Conservation (phyloP, 805 yeast species). For the Cyberlindnera mississippiensis region DNA sequence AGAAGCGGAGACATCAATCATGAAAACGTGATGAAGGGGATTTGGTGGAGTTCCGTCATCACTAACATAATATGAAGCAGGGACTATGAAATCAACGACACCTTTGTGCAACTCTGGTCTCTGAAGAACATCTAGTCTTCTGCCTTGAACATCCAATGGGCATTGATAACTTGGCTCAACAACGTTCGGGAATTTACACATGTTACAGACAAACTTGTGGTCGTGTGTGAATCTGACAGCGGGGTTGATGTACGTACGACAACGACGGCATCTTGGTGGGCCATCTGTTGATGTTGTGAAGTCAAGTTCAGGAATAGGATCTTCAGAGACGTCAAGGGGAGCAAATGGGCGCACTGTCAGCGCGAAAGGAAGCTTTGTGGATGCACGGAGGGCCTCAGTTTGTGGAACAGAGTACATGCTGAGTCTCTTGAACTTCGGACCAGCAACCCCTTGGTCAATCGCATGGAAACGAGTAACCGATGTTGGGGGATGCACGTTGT, state of each 20-base stretch:
- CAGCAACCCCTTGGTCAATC: constrained; percentile 80
- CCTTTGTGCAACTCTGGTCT: constrained; percentile 81
- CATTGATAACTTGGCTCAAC: constrained; percentile 66
- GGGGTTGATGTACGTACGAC: constrained; percentile 89
- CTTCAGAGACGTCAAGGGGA: constrained; percentile 43
- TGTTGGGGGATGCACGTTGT: constrained; percentile 77
- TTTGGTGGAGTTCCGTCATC: constrained; percentile 36
- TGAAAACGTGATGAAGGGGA: constrained; percentile 65
- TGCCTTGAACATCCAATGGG: constrained; percentile 56
- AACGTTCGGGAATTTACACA: constrained; percentile 73
- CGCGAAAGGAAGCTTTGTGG: constrained; percentile 78
- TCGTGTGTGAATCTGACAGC: constrained; percentile 61
- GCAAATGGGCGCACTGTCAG: constrained; percentile 85
- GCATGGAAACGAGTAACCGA: constrained; percentile 62
- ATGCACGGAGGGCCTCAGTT: constrained; percentile 60
- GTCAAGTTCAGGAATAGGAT: constrained; percentile 64
- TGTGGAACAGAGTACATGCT: constrained; percentile 83
- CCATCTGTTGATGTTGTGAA: constrained; percentile 44
- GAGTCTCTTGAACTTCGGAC: constrained; percentile 73
- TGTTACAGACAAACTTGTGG: constrained; percentile 71
- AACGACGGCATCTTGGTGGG: constrained; percentile 87
- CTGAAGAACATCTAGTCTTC: constrained; percentile 55
- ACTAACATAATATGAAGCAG: constrained; percentile 57
- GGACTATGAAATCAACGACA: constrained; percentile 81
- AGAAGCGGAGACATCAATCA: constrained; percentile 66